Conservation (phyloP, 345 rosid species). For the Brassica rapa region DNA sequence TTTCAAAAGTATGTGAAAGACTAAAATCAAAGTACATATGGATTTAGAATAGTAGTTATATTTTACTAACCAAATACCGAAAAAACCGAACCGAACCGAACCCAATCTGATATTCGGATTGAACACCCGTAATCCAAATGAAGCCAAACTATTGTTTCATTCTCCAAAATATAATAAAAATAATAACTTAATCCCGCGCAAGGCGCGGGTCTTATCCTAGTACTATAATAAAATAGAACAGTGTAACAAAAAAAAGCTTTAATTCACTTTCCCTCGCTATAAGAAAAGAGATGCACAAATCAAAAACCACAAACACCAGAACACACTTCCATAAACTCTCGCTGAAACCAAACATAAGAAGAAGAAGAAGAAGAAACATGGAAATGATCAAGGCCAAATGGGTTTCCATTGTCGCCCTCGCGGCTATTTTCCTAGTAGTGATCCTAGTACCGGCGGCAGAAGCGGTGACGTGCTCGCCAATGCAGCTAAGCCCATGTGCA, state of each 20-base stretch:
- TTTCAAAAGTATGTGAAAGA: too few relatives aligned
- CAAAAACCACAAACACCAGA: slow-evolving; percentile 25
- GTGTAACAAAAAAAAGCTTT: background rate
- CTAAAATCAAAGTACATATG: too few relatives aligned
- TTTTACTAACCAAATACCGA: too few relatives aligned
- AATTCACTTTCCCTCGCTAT: slow-evolving; percentile 47
- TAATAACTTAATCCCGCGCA: too few relatives aligned
- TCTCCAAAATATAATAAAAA: too few relatives aligned
- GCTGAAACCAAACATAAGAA: slow-evolving; percentile 19
- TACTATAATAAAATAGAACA: slow-evolving; percentile 6
- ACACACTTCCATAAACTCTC: slow-evolving; percentile 19
- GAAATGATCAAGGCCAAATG: slow-evolving; percentile 51
- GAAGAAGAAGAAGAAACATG: slow-evolving; percentile 4
- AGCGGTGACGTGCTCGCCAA: slow-evolving; percentile 79
- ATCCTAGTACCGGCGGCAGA: slow-evolving; percentile 46
- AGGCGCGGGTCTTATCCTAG: too few relatives aligned
- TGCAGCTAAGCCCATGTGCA: slow-evolving; percentile 81
- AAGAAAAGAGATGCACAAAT: slow-evolving; percentile 36
- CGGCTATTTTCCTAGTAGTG: slow-evolving; percentile 41
- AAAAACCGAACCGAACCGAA: too few relatives aligned
- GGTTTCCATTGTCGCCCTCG: slow-evolving; percentile 44
- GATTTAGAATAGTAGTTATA: too few relatives aligned
- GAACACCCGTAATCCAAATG: too few relatives aligned
- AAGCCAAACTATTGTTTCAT: too few relatives aligned
- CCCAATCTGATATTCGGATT: too few relatives aligned